phyloP scores from a whole-genome alignment of 345 rosid genomes.

The Nasturtium officinale region DNA sequence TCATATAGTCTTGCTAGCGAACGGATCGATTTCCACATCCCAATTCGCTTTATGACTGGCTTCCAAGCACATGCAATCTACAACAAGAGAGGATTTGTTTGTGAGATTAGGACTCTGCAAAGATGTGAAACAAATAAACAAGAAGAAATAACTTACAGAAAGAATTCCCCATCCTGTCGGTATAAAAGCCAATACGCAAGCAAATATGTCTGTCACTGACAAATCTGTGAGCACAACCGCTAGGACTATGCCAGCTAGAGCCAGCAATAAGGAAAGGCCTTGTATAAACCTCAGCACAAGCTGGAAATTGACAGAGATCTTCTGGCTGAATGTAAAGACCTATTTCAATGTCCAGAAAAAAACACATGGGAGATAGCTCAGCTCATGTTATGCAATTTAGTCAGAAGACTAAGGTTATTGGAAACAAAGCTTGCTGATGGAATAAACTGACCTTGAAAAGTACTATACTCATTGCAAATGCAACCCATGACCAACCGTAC shows the following conservation, averaged over 20 bases:
- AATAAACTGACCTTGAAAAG: constrained; percentile 75
- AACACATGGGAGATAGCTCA: neutral
- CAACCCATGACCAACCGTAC: constrained; percentile 88
- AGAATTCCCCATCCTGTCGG: constrained; percentile 98
- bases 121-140: neutral
- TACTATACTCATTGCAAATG: constrained; percentile 60
- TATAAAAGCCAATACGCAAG: constrained; percentile 76
- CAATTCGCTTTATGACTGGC: constrained; percentile 69
- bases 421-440: constrained; percentile 6
- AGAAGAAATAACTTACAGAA: constrained; percentile 57
- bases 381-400: constrained; percentile 25
- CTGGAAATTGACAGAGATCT: constrained; percentile 94
- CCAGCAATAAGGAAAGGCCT: constrained; percentile 74
- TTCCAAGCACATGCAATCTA: constrained; percentile 97
- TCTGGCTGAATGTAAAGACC: constrained; percentile 98
- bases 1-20: constrained; percentile 86
- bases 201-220: constrained; percentile 72
- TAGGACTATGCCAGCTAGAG: constrained; percentile 67
- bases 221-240: constrained; percentile 55
- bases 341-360: constrained; percentile 33
- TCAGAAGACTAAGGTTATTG: neutral
- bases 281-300: constrained; percentile 85
- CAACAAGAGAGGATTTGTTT: constrained; percentile 13
- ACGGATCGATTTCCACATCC: constrained; percentile 87
- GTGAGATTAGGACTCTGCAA: constrained; percentile 10